Evolutionary conservation across 306 rosid genomes (phyloP), one percentile per base, ranked within the genome.

Genomic region (Urtica urens): DNA sequence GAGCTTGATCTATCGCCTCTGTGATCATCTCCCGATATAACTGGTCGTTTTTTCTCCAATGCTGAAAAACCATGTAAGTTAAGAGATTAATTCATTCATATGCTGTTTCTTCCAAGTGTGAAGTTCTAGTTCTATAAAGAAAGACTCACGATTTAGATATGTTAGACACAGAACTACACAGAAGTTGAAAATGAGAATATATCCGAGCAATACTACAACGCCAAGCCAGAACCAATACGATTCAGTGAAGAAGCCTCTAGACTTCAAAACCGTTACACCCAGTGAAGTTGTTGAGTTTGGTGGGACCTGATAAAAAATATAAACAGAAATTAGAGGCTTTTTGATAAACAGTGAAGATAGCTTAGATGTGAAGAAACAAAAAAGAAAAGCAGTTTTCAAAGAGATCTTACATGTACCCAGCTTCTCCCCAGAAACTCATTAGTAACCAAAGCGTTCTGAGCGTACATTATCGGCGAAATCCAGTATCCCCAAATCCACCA

Each of bases 401-500:
- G 18, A 53, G n/a, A n/a, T n/a, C n/a, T 49, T 79, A 83, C 94
- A 16, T 68, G 68, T 29, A 33, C 64, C 94, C 94, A 83, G 49
- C 67, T 72, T 18, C 63, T 30, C 33, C 94, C 90, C 48, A 72
- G 77, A 26, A 83, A 77, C 66, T 83, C 94, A 34, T 79, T 83
- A 41, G 67, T 80, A 51, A 59, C 58, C n/a, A 79, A 33, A 28
- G 86, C 90, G 58, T 69, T 79, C 66, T 79, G 90, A 11, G 49
- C 58, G 37, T 77, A 79, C 90, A 79, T 83, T 59, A 83, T 23
- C 37, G 94, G 90, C 33, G 86, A 79, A 20, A 53, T 53, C 94
- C 94, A 83, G 55, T 68, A 83, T 11, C 90, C 94, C 90, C 94
- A 83, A 14, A 41, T 64, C 90, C 94, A 83, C 78, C 76, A 69